Evolutionary conservation across 352 stramenopile genomes (phyloP).

Genomic region (Pythium periplocum): DNA sequence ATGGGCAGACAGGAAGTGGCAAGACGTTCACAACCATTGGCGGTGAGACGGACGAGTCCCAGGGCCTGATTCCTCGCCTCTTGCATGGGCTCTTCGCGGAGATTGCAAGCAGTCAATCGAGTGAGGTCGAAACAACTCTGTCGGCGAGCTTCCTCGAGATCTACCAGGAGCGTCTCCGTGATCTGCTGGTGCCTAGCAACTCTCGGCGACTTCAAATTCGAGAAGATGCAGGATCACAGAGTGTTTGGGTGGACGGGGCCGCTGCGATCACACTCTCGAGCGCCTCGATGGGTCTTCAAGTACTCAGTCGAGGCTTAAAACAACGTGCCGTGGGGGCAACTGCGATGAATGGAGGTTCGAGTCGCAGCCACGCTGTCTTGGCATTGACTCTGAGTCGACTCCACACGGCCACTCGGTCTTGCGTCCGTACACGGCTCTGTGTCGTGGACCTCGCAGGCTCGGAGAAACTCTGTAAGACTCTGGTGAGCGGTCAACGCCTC

Average conservation of each 20-base stretch:
- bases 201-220: constrained; percentile 26
- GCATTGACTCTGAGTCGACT: constrained; percentile 33
- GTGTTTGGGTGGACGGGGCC: constrained; percentile 45
- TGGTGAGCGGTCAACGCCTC: constrained; percentile 39
- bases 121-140: constrained; percentile 27
- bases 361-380: constrained; percentile 71
- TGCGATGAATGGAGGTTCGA: constrained; percentile 56
- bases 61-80: constrained; percentile 33
- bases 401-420: constrained; percentile 11
- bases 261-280: constrained; percentile 37
- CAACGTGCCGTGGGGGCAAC: constrained; percentile 41
- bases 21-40: constrained; percentile 64
- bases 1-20: constrained; percentile 65
- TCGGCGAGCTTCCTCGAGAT: constrained; percentile 59
- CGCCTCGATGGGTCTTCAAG: constrained; percentile 20
- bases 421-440: constrained; percentile 25
- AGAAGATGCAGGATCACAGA: constrained; percentile 23
- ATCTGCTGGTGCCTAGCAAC: constrained; percentile 34
- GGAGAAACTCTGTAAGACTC: constrained; percentile 53
- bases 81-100: constrained; percentile 30
- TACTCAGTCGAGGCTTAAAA: constrained; percentile 30
- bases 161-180: constrained; percentile 62
- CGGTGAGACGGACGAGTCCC: constrained; percentile 5
- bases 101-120: constrained; percentile 11
- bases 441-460: constrained; percentile 72